Evolutionary conservation across 208 protist genomes (phyloP).

Genomic region (Leishmania martiniquensis): DNA sequence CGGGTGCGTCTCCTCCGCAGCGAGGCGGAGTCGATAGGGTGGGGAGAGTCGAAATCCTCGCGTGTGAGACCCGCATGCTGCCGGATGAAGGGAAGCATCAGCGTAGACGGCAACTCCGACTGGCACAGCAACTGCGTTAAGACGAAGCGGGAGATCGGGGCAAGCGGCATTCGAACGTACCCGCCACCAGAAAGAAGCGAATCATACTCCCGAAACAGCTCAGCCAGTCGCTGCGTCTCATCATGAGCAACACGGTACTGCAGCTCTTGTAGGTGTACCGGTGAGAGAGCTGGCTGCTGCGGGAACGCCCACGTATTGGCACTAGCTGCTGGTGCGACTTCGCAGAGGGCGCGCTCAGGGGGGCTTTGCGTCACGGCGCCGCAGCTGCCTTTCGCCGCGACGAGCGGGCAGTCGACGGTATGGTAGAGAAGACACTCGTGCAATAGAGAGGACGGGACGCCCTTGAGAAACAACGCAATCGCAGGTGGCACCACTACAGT

Average conservation of each 20-base stretch:
- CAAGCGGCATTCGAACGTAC: slow-evolving; percentile 48
- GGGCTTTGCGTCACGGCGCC: not conserved
- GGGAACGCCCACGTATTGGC: not conserved
- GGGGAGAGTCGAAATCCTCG: not conserved
- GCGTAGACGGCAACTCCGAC: slow-evolving; percentile 18
- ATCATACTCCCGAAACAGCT: slow-evolving; percentile 32
- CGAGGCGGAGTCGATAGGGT: not conserved
- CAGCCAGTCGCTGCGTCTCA: slow-evolving; percentile 16
- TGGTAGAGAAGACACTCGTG: slow-evolving; percentile 48
- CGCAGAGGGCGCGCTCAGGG: too few relatives aligned
- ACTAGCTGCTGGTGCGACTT: slow-evolving; percentile 3
- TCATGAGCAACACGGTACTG: slow-evolving; percentile 8
- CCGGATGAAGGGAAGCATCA: slow-evolving; percentile 27
- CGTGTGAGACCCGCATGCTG: not conserved
- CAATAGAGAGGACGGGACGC: slow-evolving; percentile 20
- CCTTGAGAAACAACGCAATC: slow-evolving; percentile 40
- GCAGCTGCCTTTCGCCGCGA: not conserved
- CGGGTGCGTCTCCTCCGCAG: not conserved
- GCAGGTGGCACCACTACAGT: slow-evolving; percentile 45
- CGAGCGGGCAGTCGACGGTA: slow-evolving; percentile 35
- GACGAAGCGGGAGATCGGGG: slow-evolving; percentile 40
- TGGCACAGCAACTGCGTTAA: slow-evolving; percentile 52
- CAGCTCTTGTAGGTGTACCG: not conserved
- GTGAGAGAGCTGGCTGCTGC: not conserved
- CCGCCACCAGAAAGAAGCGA: slow-evolving; percentile 30